phyloP scores from a whole-genome alignment of 768 basidiomycete species.

The Hemileccinum impolitum region DNA sequence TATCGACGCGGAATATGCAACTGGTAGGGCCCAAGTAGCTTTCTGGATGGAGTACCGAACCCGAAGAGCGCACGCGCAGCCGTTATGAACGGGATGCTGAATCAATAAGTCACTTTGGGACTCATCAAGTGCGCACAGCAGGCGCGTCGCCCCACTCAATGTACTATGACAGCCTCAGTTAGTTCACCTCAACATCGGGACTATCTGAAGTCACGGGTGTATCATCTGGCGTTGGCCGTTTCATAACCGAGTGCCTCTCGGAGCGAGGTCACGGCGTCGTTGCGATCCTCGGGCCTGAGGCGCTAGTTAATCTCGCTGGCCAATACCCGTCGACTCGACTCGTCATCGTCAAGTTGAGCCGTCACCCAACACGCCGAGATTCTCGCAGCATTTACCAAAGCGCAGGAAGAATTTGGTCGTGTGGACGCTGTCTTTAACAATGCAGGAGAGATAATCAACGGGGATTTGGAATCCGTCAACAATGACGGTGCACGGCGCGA shows the following conservation, averaged over 20 bases:
- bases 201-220: conserved; percentile 30
- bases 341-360: conserved; percentile 31
- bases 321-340: conserved; percentile 23
- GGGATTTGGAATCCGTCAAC: conserved; percentile 35
- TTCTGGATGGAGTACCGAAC: no score
- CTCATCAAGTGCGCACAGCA: not conserved
- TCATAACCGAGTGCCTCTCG: conserved; percentile 32
- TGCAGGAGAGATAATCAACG: conserved; percentile 26
- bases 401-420: conserved; percentile 31
- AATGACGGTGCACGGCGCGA: conserved; percentile 30
- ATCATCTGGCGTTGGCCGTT: conserved; percentile 40
- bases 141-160: not conserved
- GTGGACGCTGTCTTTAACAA: conserved; percentile 40
- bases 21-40: no score
- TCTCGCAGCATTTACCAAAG: conserved; percentile 24
- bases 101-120: not conserved
- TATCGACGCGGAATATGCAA: no score
- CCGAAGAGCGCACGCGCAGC: no score
- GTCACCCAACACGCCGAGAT: conserved; percentile 29
- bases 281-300: conserved; percentile 41
- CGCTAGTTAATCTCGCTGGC: conserved; percentile 25
- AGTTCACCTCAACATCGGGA: not conserved
- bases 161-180: conserved; percentile 13
- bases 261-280: conserved; percentile 35
- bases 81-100: no score